Evolutionary conservation across 805 yeast species (phyloP), one percentile per base, ranked within the genome.

Genomic region (Blastobotrys peoriensis): DNA sequence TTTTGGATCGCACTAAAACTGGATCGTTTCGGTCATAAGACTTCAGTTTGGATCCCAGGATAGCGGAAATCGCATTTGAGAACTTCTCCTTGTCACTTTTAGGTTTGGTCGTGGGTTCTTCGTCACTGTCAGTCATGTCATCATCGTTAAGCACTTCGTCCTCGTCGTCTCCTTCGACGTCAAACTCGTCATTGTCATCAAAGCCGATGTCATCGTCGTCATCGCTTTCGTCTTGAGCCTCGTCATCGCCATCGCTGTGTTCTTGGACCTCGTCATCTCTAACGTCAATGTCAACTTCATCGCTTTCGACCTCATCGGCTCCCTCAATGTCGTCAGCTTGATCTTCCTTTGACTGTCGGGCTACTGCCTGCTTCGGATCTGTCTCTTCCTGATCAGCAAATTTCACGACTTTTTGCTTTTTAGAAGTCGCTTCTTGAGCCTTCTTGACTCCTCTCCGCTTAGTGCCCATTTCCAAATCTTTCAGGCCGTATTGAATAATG

Each of bases 11-110:
- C 5, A 91, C 89, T 66, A 91, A 73, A 45, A 91, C 86, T 2
- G 98, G 98, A 61, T 89, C 95, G 37, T 75, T 75, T 59, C 97
- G 74, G 58, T 84, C 87, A 56, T 91, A 84, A 0, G 96, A 94
- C 62, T 93, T 93, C 53, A 91, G 70, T 56, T 79, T 81, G 1
- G 98, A 86, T 3, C 83, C 84, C 41, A 91, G 67, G 56, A 91
- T 83, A 13, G 95, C 93, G 53, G 70, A 78, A 58, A 93, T 78
- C 0, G 98, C 98, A 44, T 66, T 73, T 16, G 95, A 86, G 59
- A 93, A 91, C 1, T 36, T 71, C 81, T 1, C 86, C 74, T n/a
- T 88, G 91, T 57, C 74, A 74, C 56, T 70, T 73, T 63, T 76
- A 78, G 49, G 81, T 76, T 57, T 74, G 73, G 16, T 34, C 10